phyloP scores from a whole-genome alignment of 73 alveolate species.

The Paramecium sonneborni region DNA sequence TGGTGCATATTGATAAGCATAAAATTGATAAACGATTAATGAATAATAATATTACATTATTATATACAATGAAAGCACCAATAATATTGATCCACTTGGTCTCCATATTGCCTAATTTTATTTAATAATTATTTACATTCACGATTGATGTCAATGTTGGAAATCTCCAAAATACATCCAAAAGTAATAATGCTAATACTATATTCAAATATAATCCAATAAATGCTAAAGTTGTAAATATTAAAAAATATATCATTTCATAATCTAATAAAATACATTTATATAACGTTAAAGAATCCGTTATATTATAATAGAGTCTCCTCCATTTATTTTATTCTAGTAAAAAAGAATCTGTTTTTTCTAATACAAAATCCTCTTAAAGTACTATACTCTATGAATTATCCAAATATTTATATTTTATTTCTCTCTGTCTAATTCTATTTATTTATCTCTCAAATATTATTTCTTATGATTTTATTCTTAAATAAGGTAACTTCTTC shows the following conservation, averaged over 20 bases:
- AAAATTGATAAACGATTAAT: conserved; percentile 59
- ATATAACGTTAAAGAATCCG: background rate
- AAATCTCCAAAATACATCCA: conserved; percentile 77
- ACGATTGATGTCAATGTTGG: conserved; percentile 78
- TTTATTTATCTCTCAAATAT: background rate
- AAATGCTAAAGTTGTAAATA: conserved; percentile 30
- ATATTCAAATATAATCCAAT: conserved; percentile 65
- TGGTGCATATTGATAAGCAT: conserved; percentile 26
- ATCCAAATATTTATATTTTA: conserved; percentile 27
- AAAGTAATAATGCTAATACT: conserved; percentile 73
- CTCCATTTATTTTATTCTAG: background rate
- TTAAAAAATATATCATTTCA: conserved; percentile 38
- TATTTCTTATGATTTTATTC: background rate
- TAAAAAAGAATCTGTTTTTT: background rate
- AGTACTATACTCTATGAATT: background rate
- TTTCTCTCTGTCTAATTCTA: conserved; percentile 41
- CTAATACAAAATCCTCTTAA: background rate
- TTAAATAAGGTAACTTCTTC: conserved; percentile 39
- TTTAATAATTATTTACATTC: conserved; percentile 59
- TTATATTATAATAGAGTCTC: background rate
- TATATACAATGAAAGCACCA: conserved; percentile 74
- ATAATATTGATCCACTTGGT: conserved; percentile 77
- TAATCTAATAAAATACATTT: background rate
- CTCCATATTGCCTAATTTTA: conserved; percentile 68
- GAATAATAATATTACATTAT: conserved; percentile 75